Conservation (phyloP, 805 yeast species). For the Starmera dryadoides region DNA sequence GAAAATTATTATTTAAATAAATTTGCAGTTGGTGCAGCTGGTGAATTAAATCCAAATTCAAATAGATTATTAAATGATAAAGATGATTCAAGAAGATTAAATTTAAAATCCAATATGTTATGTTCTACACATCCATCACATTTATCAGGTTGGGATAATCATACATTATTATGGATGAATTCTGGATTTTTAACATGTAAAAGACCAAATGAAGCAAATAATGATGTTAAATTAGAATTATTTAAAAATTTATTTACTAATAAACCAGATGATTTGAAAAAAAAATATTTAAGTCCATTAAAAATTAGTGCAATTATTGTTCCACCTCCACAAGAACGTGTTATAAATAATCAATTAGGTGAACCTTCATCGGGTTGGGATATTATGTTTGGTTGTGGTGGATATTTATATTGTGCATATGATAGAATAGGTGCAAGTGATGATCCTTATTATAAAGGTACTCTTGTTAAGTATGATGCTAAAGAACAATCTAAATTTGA, state of each 20-base stretch:
- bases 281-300: slow-evolving; percentile 32
- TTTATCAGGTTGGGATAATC: slow-evolving; percentile 40
- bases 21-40: slow-evolving; percentile 53
- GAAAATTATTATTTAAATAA: slow-evolving; percentile 44
- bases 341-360: slow-evolving; percentile 27
- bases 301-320: slow-evolving; percentile 38
- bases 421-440: slow-evolving; percentile 44
- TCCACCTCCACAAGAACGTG: slow-evolving; percentile 44
- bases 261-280: slow-evolving; percentile 24
- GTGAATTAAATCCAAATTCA: slow-evolving; percentile 23
- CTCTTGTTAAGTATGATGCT: slow-evolving; percentile 29
- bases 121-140: slow-evolving; percentile 64
- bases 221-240: slow-evolving; percentile 25
- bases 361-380: slow-evolving; percentile 54
- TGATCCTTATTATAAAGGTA: slow-evolving; percentile 36
- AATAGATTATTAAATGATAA: slow-evolving; percentile 19
- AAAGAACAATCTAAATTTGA: slow-evolving; percentile 17
- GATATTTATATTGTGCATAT: slow-evolving; percentile 57
- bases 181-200: slow-evolving; percentile 54
- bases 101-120: slow-evolving; percentile 31
- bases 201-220: slow-evolving; percentile 30
- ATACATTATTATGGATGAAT: slow-evolving; percentile 51
- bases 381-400: slow-evolving; percentile 44
- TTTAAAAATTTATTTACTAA: slow-evolving; percentile 17
- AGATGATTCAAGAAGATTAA: slow-evolving; percentile 18